These are phyloP conservation scores for Flaveria sonorensis DNA, from an alignment of 129 eudicot species.

Conservation along the genomic window DNA sequence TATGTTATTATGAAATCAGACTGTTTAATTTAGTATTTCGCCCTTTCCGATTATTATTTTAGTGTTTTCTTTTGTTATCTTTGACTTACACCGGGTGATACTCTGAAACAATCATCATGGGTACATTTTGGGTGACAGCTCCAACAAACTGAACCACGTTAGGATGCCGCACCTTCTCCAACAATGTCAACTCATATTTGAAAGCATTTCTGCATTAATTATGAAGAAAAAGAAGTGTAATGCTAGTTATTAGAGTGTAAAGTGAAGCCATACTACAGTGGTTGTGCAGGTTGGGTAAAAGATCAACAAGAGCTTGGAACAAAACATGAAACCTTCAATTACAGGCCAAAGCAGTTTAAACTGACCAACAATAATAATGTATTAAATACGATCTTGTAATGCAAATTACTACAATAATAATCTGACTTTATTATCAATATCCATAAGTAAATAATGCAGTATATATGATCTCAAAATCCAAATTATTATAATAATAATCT, in stretches of 20 bases:
- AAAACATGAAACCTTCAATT: background rate
- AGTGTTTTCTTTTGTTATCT: background rate
- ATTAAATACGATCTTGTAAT: background rate
- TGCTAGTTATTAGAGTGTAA: conserved; percentile 7
- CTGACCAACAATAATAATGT: background rate
- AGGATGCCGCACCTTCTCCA: conserved; percentile 96
- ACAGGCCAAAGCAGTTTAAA: background rate
- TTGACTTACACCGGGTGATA: conserved; percentile 62
- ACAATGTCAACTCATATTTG: conserved; percentile 77
- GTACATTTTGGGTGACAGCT: conserved; percentile 97
- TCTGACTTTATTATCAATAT: background rate
- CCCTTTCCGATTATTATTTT: background rate
- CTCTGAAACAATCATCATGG: conserved; percentile 95
- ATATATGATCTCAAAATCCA: background rate
- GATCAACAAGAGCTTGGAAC: background rate
- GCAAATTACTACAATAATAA: background rate
- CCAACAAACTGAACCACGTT: conserved; percentile 99
- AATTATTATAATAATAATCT: background rate
- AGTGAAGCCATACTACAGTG: conserved; percentile 10
- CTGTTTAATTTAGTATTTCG: background rate
- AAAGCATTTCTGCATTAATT: conserved; percentile 73
- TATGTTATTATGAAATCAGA: background rate
- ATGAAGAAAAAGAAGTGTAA: conserved; percentile 1
- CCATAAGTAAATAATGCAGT: background rate
- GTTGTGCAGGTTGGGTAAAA: background rate